Evolutionary conservation across 2,329 filamentous ascomycete species (phyloP), one percentile per base, ranked within the genome.

Genomic region (Beauveria rudraprayagi): DNA sequence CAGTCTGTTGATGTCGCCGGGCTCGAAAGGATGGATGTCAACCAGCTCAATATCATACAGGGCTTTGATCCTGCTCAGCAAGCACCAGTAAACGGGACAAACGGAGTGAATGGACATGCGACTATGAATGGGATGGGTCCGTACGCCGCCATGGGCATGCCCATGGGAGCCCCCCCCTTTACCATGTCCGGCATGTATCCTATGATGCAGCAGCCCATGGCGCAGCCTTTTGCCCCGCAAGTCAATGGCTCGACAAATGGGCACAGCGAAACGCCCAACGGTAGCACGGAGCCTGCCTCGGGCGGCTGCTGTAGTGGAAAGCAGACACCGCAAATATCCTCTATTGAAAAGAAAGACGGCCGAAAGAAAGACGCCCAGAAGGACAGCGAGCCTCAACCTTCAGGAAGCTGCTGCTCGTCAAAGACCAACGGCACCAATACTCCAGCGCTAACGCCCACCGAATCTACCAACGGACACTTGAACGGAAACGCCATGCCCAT

Each of bases 1-100:
- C 77, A 75, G 61, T 81, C 81, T 0, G 77, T 82, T 65, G 82
- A 83, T 63, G 70, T 77, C 0, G 68, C 72, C 2, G 75, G 74
- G 10, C 69, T 86, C 17, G 76, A 79, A 53, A 77, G 81, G 62
- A 83, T 84, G 73, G 79, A 84, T 64, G 72, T 76, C n/a, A 77
- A 71, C 64, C 78, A 77, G 62, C 68, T 83, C 62, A 84, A 83
- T 66, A 70, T 83, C 53, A 61, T 80, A 51, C 70, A 75, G 3
- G 67, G 72, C 14, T 71, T 67, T 54, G 69, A 67, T 48, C 62
- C 65, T 46, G 68, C 71, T 26, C 68, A 67, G 44, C 69, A 56
- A 65, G 50, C 66, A 62, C 40, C 60, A 11, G 40, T 62, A 11
- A 65, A 63, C 26, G 43, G 52, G 2, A 55, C 63, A 44, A 59